Percentiles rank a stretch among this genome's conserved stretches.
These are phyloP conservation scores for Curvularia spicifera DNA, from an alignment of 2,329 filamentous ascomycete genomes.

Conservation along the genomic window DNA sequence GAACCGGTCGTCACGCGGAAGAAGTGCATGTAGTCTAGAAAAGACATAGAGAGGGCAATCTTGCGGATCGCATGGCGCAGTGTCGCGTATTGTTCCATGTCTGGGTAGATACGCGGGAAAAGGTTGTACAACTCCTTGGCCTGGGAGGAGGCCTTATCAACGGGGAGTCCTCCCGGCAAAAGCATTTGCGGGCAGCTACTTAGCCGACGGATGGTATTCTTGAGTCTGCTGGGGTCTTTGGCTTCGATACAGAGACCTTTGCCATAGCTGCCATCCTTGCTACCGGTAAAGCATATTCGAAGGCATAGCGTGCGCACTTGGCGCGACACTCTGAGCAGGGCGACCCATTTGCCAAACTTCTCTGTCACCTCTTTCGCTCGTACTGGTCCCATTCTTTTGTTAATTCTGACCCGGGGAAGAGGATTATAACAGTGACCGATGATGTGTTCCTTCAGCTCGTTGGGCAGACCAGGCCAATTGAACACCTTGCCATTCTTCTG, in stretches of 20 bases:
- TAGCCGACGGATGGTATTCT: slow-evolving; percentile 20
- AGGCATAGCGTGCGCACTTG: slow-evolving; percentile 34
- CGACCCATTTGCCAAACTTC: slow-evolving; percentile 24
- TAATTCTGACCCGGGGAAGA: background rate
- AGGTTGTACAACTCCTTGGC: slow-evolving; percentile 21
- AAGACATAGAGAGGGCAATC: slow-evolving; percentile 29
- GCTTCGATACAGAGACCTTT: slow-evolving; percentile 20
- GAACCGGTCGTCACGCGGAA: slow-evolving; percentile 31
- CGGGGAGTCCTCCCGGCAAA: slow-evolving; percentile 17
- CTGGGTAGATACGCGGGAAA: slow-evolving; percentile 30
- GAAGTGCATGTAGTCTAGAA: slow-evolving; percentile 31
- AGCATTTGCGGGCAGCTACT: slow-evolving; percentile 24
- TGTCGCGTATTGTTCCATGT: slow-evolving; percentile 33
- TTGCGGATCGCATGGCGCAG: slow-evolving; percentile 37
- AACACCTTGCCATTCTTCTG: slow-evolving; percentile 31
- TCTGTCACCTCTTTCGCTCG: slow-evolving; percentile 24
- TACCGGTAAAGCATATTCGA: slow-evolving; percentile 29
- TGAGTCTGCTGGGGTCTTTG: background rate
- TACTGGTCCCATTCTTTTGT: background rate
- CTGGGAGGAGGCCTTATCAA: slow-evolving; percentile 6
- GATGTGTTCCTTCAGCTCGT: slow-evolving; percentile 37
- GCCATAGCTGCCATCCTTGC: slow-evolving; percentile 1
- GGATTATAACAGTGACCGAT: slow-evolving; percentile 28
- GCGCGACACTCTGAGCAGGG: slow-evolving; percentile 29
- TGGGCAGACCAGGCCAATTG: slow-evolving; percentile 34